Evolutionary conservation across 768 basidiomycete species (phyloP).

Genomic region (Rhizopogon rudus): DNA sequence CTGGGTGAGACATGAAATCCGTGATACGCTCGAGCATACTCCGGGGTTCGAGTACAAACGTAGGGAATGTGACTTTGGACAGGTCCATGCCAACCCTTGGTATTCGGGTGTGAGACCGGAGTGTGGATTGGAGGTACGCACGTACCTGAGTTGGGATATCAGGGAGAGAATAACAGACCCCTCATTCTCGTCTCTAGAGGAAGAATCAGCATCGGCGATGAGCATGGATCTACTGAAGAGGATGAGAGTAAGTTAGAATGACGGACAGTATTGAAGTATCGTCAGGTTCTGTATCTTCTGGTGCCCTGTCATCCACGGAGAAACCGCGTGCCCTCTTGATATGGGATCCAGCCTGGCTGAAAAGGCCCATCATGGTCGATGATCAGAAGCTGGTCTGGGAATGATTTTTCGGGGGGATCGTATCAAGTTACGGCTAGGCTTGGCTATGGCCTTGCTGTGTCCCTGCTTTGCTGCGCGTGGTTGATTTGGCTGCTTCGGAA

Average conservation of each 20-base stretch:
- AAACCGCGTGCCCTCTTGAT: constrained; percentile 65
- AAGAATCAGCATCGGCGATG: constrained; percentile 27
- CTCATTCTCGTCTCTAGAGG: constrained; percentile 82
- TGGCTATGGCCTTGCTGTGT: background rate
- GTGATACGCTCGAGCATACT: constrained; percentile 98
- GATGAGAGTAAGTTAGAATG: constrained; percentile 14
- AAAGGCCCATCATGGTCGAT: constrained; percentile 70
- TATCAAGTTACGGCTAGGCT: background rate
- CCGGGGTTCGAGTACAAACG: constrained; percentile 94
- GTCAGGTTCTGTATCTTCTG: constrained; percentile 82
- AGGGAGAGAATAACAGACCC: constrained; percentile 84
- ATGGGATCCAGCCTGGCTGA: constrained; percentile 63
- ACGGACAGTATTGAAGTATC: constrained; percentile 87
- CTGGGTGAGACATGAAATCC: constrained; percentile 98
- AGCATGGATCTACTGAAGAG: constrained; percentile 21
- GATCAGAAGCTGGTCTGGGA: background rate
- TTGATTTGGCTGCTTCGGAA: background rate
- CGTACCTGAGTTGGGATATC: constrained; percentile 84
- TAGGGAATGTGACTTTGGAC: constrained; percentile 88
- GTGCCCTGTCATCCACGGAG: constrained; percentile 62
- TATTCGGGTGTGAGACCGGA: background rate
- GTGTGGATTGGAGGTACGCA: constrained; percentile 1
- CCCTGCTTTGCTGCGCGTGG: background rate
- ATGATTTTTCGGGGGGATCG: background rate
- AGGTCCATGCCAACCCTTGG: constrained; percentile 94